These are phyloP conservation scores for Xylaria sp. DNA, from an alignment of 2,329 filamentous ascomycete genomes.

Conservation along the genomic window DNA sequence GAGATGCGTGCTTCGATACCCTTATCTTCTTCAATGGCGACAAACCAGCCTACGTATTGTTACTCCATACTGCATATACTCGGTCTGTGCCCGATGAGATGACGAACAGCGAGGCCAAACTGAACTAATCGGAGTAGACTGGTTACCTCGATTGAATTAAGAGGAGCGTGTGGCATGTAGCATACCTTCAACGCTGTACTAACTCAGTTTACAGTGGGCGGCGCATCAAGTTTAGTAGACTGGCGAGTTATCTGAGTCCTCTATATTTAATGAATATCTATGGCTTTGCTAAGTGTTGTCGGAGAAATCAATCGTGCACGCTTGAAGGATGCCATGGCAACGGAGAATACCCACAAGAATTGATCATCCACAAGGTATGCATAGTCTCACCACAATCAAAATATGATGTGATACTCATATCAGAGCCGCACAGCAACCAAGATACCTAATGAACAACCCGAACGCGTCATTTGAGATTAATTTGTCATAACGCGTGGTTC, in stretches of 20 bases:
- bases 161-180: neutral
- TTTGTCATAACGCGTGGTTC: neutral
- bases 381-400: neutral
- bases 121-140: neutral
- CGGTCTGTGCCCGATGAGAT: neutral
- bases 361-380: neutral
- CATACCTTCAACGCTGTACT: neutral
- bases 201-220: neutral
- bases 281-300: neutral
- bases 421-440: neutral
- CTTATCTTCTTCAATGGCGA: neutral
- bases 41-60: neutral
- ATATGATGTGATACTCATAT: neutral
- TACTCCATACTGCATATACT: neutral
- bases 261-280: neutral
- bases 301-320: neutral
- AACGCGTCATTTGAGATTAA: neutral
- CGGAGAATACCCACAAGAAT: neutral
- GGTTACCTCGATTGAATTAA: neutral
- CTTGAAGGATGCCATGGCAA: neutral
- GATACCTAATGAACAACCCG: neutral
- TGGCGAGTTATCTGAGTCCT: neutral
- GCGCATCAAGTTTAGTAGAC: neutral
- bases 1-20: neutral
- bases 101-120: neutral